Conservation (phyloP, 805 yeast species). For the Zygoascus flipseniorum region DNA sequence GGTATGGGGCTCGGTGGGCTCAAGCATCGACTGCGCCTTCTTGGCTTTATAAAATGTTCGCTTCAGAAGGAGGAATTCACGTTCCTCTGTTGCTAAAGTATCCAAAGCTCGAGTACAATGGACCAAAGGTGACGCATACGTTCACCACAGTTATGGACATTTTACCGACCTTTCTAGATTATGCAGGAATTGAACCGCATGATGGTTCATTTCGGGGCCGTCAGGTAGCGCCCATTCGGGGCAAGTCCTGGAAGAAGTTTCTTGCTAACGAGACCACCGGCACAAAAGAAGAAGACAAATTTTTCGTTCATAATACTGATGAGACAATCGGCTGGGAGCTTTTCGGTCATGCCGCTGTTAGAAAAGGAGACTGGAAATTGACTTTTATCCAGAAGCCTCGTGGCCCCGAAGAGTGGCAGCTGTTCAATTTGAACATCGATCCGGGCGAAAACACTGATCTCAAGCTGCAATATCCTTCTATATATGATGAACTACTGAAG, state of each 20-base stretch:
- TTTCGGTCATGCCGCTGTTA: conserved; percentile 48
- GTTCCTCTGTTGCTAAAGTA: conserved; percentile 45
- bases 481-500: conserved; percentile 34
- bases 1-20: conserved; percentile 53
- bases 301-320: not conserved
- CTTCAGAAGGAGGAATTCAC: conserved; percentile 52
- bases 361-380: conserved; percentile 43
- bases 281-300: conserved; percentile 34
- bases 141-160: conserved; percentile 55
- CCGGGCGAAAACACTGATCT: conserved; percentile 46
- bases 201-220: conserved; percentile 33
- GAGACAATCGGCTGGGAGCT: conserved; percentile 43
- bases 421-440: conserved; percentile 30
- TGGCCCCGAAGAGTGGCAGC: conserved; percentile 43
- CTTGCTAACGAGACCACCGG: conserved; percentile 24
- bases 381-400: conserved; percentile 40
- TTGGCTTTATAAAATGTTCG: conserved; percentile 47
- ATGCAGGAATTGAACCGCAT: conserved; percentile 32
- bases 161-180: conserved; percentile 45
- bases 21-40: conserved; percentile 55
- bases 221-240: conserved; percentile 37
- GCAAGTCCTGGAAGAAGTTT: conserved; percentile 38
- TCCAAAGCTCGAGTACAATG: conserved; percentile 27
- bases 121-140: conserved; percentile 24
- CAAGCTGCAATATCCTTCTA: conserved; percentile 30